Base-by-base conservation (phyloP, 768 basidiomycete species). In the Boletus eberwhitei region DNA sequence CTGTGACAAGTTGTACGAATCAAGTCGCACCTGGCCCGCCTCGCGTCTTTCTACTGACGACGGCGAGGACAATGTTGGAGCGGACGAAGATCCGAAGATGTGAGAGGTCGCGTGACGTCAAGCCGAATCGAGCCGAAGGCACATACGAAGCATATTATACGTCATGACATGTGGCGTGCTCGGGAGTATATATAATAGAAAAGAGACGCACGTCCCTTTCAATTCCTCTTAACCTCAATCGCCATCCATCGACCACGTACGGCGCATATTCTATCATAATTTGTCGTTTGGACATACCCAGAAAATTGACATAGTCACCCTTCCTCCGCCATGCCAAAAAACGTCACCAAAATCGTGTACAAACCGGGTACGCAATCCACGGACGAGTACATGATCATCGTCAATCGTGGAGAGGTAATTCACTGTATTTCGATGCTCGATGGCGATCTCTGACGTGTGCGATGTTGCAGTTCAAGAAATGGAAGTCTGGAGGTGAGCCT, bases 401-500 rank as follows among this genome's bases (percentile, higher is more conserved):
- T 91, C 40, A 80, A 89, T 66, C 75, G 76, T 4, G 74, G 66
- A 50, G 80, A 84, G 81, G 90, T 91, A 59, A 21, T 79, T 61
- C 43, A 46, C 37, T 32, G 41, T 57, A 45, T 50, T 43, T 37
- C 34, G 29, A 54, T 44, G 26, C 50, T 35, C 40, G 40, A 47
- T 47, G 36, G 35, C 48, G 36, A 35, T 17, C 26, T 41, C 57
- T 61, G 46, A 61, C 40, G 22, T 24, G 49, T 35, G 47, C 29
- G 48, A 38, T 57, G 53, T 35, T 37, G 43, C 59, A 90, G 90
- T 88, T 73, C 71, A 82, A 83, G 75, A 87, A 84, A 69, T 93
- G 88, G 88, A 87, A 83, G 70, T 79, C 73, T 11, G 90, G 88
- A 79, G 89, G 90, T 90, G 58, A 74, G 81, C 46, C 24, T 44